Evolutionary conservation across 129 eudicot genomes (phyloP).

Genomic region (Helianthus annuus): HanXRQr2.0-SUNRISE NC_035448.2:118058357-118058856

Average conservation of each 20-base stretch:
- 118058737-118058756: slow-evolving; percentile 68
- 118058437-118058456: slow-evolving; percentile 61
- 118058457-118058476: slow-evolving; percentile 72
- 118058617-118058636: slow-evolving; percentile 65
- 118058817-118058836: slow-evolving; percentile 78
- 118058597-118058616: slow-evolving; percentile 73
- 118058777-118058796: slow-evolving; percentile 51
- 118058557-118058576: slow-evolving; percentile 30
- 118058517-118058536: slow-evolving; percentile 39
- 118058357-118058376: slow-evolving; percentile 78
- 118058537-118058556: slow-evolving; percentile 46
- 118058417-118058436: slow-evolving; percentile 79
- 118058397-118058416: slow-evolving; percentile 65
- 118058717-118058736: slow-evolving; percentile 60
- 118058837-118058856: slow-evolving; percentile 73
- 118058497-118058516: slow-evolving; percentile 44
- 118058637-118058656: slow-evolving; percentile 71
- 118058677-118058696: slow-evolving; percentile 84
- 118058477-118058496: slow-evolving; percentile 58
- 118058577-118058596: slow-evolving; percentile 81
- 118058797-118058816: slow-evolving; percentile 65
- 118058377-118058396: slow-evolving; percentile 59
- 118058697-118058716: slow-evolving; percentile 79
- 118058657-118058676: slow-evolving; percentile 69
- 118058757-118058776: slow-evolving; percentile 84